Evolutionary conservation across 805 yeast species (phyloP), one percentile per base, ranked within the genome.

Genomic region (Blastobotrys mokoenaii): DNA sequence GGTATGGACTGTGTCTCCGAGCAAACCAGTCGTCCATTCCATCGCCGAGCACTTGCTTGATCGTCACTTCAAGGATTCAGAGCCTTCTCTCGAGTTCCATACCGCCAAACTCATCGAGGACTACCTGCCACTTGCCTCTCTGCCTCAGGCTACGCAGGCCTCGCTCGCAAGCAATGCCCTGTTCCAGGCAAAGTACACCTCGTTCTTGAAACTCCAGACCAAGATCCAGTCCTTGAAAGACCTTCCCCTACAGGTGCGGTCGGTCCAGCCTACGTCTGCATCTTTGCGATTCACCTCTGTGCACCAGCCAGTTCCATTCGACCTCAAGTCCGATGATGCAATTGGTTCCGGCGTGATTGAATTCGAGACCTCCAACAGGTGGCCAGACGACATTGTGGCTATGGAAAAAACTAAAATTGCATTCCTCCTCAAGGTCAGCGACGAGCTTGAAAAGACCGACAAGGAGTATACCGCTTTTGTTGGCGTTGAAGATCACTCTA

Each of bases 301-400:
- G 3, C 70, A 81, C 45, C 80, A 78, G 51, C 97, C 97, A 0
- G 85, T 79, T 34, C 95, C 96, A 32, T 84, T 83, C 58, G 56
- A 53, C 30, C 50, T 54, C n/a, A 36, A 48, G 2, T 51, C 57
- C 9, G 62, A 57, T 34, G 58, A 57, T 29, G 58, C 59, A 8
- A 78, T 86, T 70, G 85, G 83, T 55, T 89, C 84, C 38, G 80
- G 82, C 12, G 72, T 93, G 8, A 61, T 93, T 32, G 95, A 89
- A 63, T 86, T 93, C 62, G 98, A 93, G 66, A 70, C 84, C 2
- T 85, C 96, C 1, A 73, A 77, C n/a, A 79, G 80, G 61, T 93
- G 99, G 99, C 99, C 99, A 2, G 95, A 85, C 63, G 96, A 93
- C 61, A 61, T 87, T 4, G 66, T 72, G 34, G 88, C 96, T 1